These are phyloP conservation scores for Phyllosticta citrichinensis DNA, from an alignment of 2,329 filamentous ascomycete species.

Conservation along the genomic window DNA sequence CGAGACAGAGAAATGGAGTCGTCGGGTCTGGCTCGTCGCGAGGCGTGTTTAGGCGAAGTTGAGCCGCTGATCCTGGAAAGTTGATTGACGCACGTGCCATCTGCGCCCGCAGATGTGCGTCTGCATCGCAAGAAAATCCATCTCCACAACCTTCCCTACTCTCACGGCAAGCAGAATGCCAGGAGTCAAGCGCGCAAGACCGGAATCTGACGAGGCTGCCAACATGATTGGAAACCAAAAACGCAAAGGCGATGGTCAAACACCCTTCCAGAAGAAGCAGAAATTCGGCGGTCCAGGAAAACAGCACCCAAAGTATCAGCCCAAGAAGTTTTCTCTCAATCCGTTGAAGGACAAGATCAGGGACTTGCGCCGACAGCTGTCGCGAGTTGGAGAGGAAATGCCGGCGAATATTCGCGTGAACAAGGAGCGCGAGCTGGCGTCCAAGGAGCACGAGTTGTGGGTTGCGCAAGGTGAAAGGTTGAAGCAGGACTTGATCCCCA, in stretches of 20 bases:
- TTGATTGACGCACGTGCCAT: neutral
- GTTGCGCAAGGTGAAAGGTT: slow-evolving; percentile 51
- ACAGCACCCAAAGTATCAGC: slow-evolving; percentile 14
- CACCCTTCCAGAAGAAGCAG: slow-evolving; percentile 4
- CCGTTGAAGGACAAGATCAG: slow-evolving; percentile 63
- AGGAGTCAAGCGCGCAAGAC: slow-evolving; percentile 3
- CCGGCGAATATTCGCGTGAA: slow-evolving; percentile 59
- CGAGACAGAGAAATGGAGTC: neutral
- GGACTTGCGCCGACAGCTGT: slow-evolving; percentile 57
- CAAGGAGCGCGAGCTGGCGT: slow-evolving; percentile 60
- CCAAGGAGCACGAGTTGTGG: slow-evolving; percentile 53
- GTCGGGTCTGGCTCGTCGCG: neutral
- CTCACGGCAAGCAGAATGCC: neutral
- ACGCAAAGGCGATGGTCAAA: slow-evolving; percentile 2
- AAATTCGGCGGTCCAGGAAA: slow-evolving; percentile 20
- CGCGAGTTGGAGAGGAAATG: slow-evolving; percentile 47
- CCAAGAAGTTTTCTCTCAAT: slow-evolving; percentile 33
- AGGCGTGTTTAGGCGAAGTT: neutral
- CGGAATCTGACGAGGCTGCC: neutral
- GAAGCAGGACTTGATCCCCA: slow-evolving; percentile 60
- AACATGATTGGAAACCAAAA: neutral
- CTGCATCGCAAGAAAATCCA: slow-evolving; percentile 4
- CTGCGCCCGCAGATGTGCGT: neutral
- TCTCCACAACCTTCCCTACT: neutral
- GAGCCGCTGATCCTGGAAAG: neutral